These are phyloP conservation scores for Verticillium nonalfalfae DNA, from an alignment of 2,329 filamentous ascomycete species.

Conservation along the genomic window DNA sequence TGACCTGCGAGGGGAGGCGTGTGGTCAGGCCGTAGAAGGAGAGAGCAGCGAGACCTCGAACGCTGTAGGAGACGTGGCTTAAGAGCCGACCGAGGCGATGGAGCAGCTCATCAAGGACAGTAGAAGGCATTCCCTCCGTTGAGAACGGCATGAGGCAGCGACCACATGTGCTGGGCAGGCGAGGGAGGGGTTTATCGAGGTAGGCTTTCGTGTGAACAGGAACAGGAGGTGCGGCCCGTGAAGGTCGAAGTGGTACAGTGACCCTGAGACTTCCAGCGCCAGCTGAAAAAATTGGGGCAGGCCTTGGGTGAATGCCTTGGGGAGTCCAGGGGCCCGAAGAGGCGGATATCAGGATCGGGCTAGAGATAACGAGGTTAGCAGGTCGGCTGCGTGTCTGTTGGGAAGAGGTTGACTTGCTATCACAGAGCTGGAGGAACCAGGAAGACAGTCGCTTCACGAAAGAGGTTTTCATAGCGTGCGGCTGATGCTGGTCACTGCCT, in stretches of 20 bases:
- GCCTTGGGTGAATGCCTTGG: not conserved
- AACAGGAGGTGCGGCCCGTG: too few relatives aligned
- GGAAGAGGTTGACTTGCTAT: not conserved
- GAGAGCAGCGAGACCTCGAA: conserved; percentile 39
- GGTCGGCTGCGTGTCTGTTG: not conserved
- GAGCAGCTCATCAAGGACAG: conserved; percentile 30
- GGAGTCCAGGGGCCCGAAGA: not conserved
- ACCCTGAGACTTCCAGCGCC: not conserved
- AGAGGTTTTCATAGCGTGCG: not conserved
- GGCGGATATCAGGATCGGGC: not conserved
- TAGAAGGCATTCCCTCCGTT: conserved; percentile 15
- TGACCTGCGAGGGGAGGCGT: conserved; percentile 24
- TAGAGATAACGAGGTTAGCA: not conserved
- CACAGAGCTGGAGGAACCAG: not conserved
- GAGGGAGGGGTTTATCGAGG: not conserved
- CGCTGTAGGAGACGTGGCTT: conserved; percentile 36
- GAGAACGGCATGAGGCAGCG: not conserved
- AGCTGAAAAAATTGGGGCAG: not conserved
- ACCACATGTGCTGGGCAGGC: conserved; percentile 1
- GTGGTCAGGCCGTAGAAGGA: conserved; percentile 32
- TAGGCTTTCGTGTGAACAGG: not conserved
- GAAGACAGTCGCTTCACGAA: not conserved
- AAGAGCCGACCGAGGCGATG: conserved; percentile 28
- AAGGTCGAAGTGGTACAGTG: too few relatives aligned
- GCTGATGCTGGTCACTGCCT: not conserved